Evolutionary conservation across 2,329 filamentous ascomycete species (phyloP).

Genomic region (Aspergillus ochraceoroseus): DNA sequence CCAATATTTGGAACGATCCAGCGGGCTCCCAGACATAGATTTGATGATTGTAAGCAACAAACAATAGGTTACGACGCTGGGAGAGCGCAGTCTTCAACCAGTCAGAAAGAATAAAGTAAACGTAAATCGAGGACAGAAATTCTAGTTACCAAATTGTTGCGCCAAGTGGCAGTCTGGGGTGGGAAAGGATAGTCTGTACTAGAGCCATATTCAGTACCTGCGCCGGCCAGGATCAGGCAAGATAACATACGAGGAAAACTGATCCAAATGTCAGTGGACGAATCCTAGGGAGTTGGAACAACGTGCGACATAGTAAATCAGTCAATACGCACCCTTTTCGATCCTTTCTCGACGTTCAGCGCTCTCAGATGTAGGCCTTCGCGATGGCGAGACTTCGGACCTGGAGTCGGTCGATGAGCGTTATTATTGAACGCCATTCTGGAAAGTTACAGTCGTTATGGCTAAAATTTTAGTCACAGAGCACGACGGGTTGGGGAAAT

Average conservation of each 20-base stretch:
- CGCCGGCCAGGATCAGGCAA: not conserved
- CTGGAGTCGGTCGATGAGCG: conserved; percentile 4
- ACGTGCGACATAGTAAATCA: not conserved
- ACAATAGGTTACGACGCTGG: conserved; percentile 46
- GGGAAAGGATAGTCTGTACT: conserved; percentile 28
- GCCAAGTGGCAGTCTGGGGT: conserved; percentile 39
- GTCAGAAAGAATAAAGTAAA: conserved; percentile 1
- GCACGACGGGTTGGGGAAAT: not conserved
- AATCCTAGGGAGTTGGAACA: too few species aligned
- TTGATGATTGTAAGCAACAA: conserved; percentile 39
- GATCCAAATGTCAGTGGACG: conserved; percentile 11
- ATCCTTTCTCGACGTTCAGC: conserved; percentile 32
- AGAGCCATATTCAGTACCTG: conserved; percentile 12
- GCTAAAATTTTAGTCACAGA: not conserved
- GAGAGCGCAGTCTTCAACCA: conserved; percentile 41
- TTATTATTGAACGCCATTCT: conserved; percentile 23
- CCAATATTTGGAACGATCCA: conserved; percentile 40
- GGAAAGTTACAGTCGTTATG: conserved; percentile 1
- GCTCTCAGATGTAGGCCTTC: conserved; percentile 28
- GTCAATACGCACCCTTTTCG: conserved; percentile 32
- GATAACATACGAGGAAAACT: conserved; percentile 21
- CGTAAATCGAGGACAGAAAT: not conserved
- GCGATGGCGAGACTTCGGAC: conserved; percentile 14
- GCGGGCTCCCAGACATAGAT: conserved; percentile 46
- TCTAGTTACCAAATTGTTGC: conserved; percentile 42